Percentiles rank a stretch among this genome's conserved stretches.
These are phyloP conservation scores for Hypoxylon sp. DNA, from an alignment of 2,329 filamentous ascomycete genomes.

Conservation along the genomic window DNA sequence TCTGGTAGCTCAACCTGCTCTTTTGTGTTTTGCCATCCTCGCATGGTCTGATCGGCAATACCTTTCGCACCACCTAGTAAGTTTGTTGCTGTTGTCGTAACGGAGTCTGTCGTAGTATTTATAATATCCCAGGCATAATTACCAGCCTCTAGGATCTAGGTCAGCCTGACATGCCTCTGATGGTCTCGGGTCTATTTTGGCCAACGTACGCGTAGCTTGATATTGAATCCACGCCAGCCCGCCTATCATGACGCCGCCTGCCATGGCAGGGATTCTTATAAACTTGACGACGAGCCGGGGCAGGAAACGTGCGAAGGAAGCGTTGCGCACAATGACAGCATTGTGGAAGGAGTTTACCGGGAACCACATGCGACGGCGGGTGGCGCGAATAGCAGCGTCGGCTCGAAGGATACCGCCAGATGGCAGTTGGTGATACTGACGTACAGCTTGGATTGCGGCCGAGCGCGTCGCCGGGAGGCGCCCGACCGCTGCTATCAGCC, in stretches of 20 bases:
- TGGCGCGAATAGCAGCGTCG: constrained; percentile 67
- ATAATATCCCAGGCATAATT: constrained; percentile 72
- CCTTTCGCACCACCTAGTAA: constrained; percentile 76
- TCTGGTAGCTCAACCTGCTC: constrained; percentile 73
- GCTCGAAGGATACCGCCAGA: constrained; percentile 74
- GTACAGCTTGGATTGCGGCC: constrained; percentile 57
- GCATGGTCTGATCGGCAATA: constrained; percentile 79
- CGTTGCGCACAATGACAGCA: constrained; percentile 69
- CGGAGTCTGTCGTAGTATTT: constrained; percentile 74
- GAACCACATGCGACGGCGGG: constrained; percentile 75
- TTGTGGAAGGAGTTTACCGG: constrained; percentile 87
- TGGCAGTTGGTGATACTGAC: constrained; percentile 71
- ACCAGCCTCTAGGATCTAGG: constrained; percentile 53
- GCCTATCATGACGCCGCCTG: constrained; percentile 86
- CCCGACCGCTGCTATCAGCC: constrained; percentile 47
- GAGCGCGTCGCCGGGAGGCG: constrained; percentile 43
- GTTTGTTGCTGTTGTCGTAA: constrained; percentile 71
- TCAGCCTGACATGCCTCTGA: background rate
- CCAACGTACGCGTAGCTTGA: constrained; percentile 82
- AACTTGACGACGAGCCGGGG: constrained; percentile 94
- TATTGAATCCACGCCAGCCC: constrained; percentile 94
- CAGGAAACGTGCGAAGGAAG: constrained; percentile 71
- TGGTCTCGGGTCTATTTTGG: background rate
- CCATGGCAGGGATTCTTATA: constrained; percentile 84
- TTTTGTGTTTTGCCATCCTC: constrained; percentile 85